These are phyloP conservation scores for Dactylellina haptotyla DNA, from an alignment of 2,329 filamentous ascomycete species.

Conservation along the genomic window DNA sequence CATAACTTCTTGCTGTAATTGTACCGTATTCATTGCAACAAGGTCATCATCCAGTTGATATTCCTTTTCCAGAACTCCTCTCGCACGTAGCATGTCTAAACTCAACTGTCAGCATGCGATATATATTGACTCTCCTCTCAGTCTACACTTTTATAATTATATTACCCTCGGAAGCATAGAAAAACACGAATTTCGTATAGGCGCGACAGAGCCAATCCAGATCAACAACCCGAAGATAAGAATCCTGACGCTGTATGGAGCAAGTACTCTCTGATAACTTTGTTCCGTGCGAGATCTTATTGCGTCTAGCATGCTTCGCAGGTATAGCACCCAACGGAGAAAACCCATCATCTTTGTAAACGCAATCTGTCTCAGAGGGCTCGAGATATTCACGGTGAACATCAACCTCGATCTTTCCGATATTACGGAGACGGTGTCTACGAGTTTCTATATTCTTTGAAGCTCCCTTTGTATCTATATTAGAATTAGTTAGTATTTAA, in stretches of 20 bases:
- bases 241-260: background rate
- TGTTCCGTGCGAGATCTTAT: constrained; percentile 18
- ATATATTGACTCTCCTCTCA: background rate
- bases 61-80: background rate
- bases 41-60: constrained; percentile 25
- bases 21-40: constrained; percentile 17
- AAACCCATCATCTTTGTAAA: background rate
- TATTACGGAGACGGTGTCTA: background rate
- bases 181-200: constrained; percentile 5
- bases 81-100: constrained; percentile 20
- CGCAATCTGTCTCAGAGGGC: background rate
- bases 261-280: background rate
- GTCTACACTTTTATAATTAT: background rate
- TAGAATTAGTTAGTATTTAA: background rate
- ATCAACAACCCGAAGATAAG: background rate
- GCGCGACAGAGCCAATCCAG: background rate
- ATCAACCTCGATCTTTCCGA: constrained; percentile 9
- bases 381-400: constrained; percentile 2
- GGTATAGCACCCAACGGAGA: background rate
- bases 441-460: background rate
- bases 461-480: background rate
- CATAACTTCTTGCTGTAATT: constrained; percentile 25
- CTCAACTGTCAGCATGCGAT: background rate
- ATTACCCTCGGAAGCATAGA: constrained; percentile 28
- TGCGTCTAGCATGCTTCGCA: background rate